phyloP scores from a whole-genome alignment of 2,329 filamentous ascomycete genomes.

The Fusarium continuum region DNA sequence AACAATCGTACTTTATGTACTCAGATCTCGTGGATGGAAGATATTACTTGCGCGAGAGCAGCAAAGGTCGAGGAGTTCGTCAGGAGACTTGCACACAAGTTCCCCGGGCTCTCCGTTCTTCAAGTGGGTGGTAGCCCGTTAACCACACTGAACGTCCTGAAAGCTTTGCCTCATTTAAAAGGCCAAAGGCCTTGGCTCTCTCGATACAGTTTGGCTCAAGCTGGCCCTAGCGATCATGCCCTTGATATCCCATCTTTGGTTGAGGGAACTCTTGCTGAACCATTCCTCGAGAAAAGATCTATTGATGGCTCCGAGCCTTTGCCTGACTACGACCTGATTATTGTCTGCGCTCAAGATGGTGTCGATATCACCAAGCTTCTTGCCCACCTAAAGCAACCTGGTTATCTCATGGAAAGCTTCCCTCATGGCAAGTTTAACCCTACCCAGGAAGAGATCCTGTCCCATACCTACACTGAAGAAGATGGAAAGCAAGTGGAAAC shows the following conservation, averaged over 20 bases:
- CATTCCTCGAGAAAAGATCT: conserved; percentile 45
- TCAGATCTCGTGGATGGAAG: conserved; percentile 58
- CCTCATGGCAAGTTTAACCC: background rate
- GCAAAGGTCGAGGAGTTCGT: conserved; percentile 43
- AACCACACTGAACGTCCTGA: conserved; percentile 41
- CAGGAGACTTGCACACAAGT: conserved; percentile 51
- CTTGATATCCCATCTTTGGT: conserved; percentile 9
- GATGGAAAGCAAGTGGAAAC: background rate
- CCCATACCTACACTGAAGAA: background rate
- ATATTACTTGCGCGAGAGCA: conserved; percentile 43
- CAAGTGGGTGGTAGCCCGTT: conserved; percentile 48
- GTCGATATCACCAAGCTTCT: conserved; percentile 27
- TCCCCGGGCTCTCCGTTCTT: conserved; percentile 51
- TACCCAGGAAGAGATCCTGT: background rate
- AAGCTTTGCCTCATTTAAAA: conserved; percentile 36
- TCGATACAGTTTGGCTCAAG: conserved; percentile 46
- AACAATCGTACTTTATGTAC: conserved; percentile 60
- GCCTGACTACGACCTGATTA: conserved; percentile 49
- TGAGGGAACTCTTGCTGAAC: conserved; percentile 23
- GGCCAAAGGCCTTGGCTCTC: conserved; percentile 47
- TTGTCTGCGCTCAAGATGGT: conserved; percentile 33
- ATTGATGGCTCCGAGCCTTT: conserved; percentile 33
- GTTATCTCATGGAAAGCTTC: conserved; percentile 41
- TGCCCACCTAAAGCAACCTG: conserved; percentile 43
- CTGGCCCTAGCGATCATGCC: background rate